Evolutionary conservation across 495 filamentous ascomycete species (phyloP).

Genomic region (Cercophora samala): DNA sequence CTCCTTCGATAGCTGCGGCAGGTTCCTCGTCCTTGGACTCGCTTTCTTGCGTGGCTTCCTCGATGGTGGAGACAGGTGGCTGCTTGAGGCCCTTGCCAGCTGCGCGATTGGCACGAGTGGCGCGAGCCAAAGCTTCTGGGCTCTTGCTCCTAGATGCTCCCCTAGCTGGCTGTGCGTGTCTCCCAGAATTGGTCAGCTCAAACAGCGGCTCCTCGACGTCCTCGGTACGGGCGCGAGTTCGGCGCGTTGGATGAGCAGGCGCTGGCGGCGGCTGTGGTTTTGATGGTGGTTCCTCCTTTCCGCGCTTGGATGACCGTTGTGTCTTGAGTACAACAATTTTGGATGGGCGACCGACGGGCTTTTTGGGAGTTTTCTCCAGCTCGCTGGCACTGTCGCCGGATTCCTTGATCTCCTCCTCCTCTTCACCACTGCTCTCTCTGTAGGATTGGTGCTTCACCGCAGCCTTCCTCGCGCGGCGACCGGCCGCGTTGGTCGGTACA

Average conservation of each 20-base stretch:
- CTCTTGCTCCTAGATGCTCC: conserved; percentile 52
- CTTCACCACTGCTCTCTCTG: conserved; percentile 45
- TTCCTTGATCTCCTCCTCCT: conserved; percentile 33
- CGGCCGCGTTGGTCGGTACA: conserved; percentile 61
- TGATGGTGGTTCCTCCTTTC: conserved; percentile 16
- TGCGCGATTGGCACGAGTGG: conserved; percentile 51
- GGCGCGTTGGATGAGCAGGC: conserved; percentile 33
- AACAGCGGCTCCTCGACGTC: conserved; percentile 43
- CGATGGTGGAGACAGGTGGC: conserved; percentile 51
- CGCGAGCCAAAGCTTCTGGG: conserved; percentile 54
- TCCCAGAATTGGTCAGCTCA: conserved; percentile 70
- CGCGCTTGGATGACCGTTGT: conserved; percentile 20
- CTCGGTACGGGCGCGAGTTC: conserved; percentile 47
- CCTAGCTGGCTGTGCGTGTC: conserved; percentile 59
- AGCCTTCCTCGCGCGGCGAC: conserved; percentile 64
- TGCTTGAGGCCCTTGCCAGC: conserved; percentile 58
- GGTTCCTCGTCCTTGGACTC: conserved; percentile 30
- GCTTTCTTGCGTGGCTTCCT: conserved; percentile 56
- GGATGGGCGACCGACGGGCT: conserved; percentile 9
- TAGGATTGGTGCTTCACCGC: conserved; percentile 49
- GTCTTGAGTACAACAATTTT: conserved; percentile 34
- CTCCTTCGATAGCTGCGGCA: conserved; percentile 24
- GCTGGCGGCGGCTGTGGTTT: conserved; percentile 10
- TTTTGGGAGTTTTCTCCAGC: conserved; percentile 20
- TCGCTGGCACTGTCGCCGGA: conserved; percentile 35